Conservation (phyloP, 176 grass and related monocot species). For the Olyra latifolia region DNA sequence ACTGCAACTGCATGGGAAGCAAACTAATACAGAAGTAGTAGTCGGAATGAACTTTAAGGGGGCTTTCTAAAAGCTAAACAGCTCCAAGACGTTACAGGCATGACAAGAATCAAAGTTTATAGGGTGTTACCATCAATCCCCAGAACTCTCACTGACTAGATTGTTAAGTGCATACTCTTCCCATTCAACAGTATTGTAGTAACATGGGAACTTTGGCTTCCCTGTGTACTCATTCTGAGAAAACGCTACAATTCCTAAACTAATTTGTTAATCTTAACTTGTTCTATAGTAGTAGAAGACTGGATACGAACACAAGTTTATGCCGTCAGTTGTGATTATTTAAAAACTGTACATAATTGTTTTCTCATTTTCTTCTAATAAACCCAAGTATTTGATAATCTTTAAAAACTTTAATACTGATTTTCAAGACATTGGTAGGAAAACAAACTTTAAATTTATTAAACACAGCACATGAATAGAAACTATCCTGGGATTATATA, state of each 20-base stretch:
- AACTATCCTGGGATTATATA: neutral
- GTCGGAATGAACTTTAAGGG: neutral
- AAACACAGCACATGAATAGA: neutral
- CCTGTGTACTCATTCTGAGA: neutral
- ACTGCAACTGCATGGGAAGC: neutral
- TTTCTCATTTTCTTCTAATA: neutral
- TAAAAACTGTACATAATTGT: neutral
- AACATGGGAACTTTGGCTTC: neutral
- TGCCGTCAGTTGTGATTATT: neutral
- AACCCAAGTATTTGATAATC: neutral
- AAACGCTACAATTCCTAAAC: conserved; percentile 1
- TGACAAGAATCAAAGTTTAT: conserved; percentile 2
- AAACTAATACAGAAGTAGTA: conserved; percentile 15
- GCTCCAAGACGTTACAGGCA: conserved; percentile 5
- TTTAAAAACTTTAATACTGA: neutral
- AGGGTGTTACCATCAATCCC: neutral
- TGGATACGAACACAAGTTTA: neutral
- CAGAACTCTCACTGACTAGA: neutral
- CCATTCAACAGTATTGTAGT: conserved; percentile 6
- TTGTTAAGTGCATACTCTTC: neutral
- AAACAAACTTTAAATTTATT: neutral
- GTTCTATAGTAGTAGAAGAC: neutral
- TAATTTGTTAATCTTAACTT: neutral
- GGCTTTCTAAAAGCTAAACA: conserved; percentile 1
- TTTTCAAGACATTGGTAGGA: neutral